Percentiles rank a stretch among this genome's conserved stretches.
Conservation (phyloP, 2,329 filamentous ascomycete species). For the Capronia americana region DNA sequence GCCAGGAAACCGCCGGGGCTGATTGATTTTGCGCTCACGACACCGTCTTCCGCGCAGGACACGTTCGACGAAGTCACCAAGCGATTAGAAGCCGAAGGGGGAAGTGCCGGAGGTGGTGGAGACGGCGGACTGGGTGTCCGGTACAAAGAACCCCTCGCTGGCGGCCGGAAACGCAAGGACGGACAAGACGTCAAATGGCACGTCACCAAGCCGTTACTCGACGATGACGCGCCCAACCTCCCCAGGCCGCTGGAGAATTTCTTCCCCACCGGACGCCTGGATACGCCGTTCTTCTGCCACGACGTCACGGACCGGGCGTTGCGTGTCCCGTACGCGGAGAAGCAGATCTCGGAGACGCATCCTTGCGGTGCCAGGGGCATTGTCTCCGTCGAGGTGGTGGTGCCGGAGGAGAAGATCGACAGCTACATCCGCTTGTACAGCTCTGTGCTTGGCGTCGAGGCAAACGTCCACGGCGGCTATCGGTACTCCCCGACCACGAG, state of each 20-base stretch:
- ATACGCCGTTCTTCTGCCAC: conserved; percentile 41
- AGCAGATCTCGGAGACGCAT: conserved; percentile 30
- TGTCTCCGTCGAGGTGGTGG: conserved; percentile 35
- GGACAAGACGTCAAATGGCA: conserved; percentile 37
- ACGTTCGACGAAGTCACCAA: conserved; percentile 29
- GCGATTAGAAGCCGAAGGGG: conserved; percentile 18
- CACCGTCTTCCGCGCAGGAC: conserved; percentile 32
- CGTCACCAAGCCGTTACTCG: conserved; percentile 34
- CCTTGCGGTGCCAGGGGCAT: conserved; percentile 37
- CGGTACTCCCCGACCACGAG: conserved; percentile 22
- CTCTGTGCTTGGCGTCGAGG: conserved; percentile 25
- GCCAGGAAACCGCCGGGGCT: conserved; percentile 37
- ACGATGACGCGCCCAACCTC: conserved; percentile 24
- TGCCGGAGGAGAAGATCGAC: conserved; percentile 29
- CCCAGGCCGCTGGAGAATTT: conserved; percentile 23
- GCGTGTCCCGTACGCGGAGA: conserved; percentile 40
- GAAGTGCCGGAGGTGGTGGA: conserved; percentile 1
- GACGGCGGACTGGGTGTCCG: conserved; percentile 34
- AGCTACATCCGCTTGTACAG: conserved; percentile 33
- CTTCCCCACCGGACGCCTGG: conserved; percentile 32
- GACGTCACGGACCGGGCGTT: conserved; percentile 39
- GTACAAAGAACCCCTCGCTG: conserved; percentile 31
- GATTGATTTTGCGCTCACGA: conserved; percentile 41
- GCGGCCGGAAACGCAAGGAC: conserved; percentile 38
- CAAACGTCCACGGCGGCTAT: conserved; percentile 22